Evolutionary conservation across 108 stramenopile genomes (phyloP).

Genomic region (Conticribra guillardii): DNA sequence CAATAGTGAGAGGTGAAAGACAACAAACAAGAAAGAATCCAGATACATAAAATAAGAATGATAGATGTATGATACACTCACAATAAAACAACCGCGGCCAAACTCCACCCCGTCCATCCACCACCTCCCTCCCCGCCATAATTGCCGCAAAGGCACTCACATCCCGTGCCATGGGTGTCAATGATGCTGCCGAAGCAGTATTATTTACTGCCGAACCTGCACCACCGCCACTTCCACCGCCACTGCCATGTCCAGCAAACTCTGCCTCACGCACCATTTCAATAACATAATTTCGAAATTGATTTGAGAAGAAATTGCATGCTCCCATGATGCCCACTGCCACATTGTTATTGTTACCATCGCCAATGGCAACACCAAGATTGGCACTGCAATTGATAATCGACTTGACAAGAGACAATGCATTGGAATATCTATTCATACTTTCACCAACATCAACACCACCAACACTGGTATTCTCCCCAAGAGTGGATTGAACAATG

Average conservation of each 20-base stretch:
- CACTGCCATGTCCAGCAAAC: constrained; percentile 10
- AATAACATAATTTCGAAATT: constrained; percentile 30
- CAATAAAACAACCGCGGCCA: constrained; percentile 45
- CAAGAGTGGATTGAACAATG: neutral
- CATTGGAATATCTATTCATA: constrained; percentile 32
- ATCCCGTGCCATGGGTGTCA: constrained; percentile 24
- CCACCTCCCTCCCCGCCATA: constrained; percentile 28
- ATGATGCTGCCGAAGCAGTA: neutral
- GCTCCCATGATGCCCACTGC: constrained; percentile 23
- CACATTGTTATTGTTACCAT: neutral
- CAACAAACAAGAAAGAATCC: too few species aligned
- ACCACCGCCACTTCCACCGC: too few species aligned
- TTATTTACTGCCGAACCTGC: too few species aligned
- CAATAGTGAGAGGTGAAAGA: too few species aligned
- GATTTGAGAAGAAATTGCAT: constrained; percentile 34
- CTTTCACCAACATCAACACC: constrained; percentile 1
- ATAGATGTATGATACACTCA: constrained; percentile 10
- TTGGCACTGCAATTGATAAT: constrained; percentile 20
- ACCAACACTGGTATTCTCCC: too few species aligned
- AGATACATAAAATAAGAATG: too few species aligned
- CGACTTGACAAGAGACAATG: constrained; percentile 22
- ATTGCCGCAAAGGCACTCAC: constrained; percentile 29
- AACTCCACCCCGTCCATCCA: constrained; percentile 27
- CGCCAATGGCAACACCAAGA: neutral
- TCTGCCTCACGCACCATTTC: constrained; percentile 33